Evolutionary conservation across 2,329 filamentous ascomycete species (phyloP).

Genomic region (Fusarium domesticum): DNA sequence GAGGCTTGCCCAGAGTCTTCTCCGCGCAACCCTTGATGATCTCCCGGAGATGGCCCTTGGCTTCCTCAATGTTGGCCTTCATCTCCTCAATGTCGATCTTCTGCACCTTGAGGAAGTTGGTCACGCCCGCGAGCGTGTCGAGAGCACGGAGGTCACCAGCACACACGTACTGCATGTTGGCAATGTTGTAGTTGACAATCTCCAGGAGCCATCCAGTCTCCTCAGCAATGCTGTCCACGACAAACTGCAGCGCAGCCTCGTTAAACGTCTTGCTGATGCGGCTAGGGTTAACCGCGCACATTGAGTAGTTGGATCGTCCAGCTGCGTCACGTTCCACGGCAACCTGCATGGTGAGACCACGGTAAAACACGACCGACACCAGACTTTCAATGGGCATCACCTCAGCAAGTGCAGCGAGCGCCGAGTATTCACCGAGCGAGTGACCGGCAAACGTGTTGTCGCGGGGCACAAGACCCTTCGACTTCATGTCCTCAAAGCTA

Average conservation of each 20-base stretch:
- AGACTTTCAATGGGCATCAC: slow-evolving; percentile 99
- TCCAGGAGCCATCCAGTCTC: slow-evolving; percentile 94
- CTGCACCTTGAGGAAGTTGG: slow-evolving; percentile 94
- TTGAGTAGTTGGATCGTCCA: slow-evolving; percentile 96
- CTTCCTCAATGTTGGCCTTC: slow-evolving; percentile 84
- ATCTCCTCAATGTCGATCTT: slow-evolving; percentile 96
- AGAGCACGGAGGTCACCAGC: slow-evolving; percentile 68
- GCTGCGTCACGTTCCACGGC: slow-evolving; percentile 92
- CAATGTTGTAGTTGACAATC: slow-evolving; percentile 95
- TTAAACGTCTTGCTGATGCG: slow-evolving; percentile 98
- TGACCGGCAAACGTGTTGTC: slow-evolving; percentile 98
- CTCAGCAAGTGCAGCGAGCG: slow-evolving; percentile 90
- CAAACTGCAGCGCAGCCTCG: slow-evolving; percentile 93
- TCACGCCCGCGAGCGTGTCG: slow-evolving; percentile 73
- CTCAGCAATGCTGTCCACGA: slow-evolving; percentile 92
- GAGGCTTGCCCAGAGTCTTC: slow-evolving; percentile 83
- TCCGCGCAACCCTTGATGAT: slow-evolving; percentile 89
- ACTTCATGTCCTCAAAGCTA: slow-evolving; percentile 97
- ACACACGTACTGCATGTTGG: slow-evolving; percentile 73
- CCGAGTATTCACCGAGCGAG: slow-evolving; percentile 97
- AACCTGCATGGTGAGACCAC: slow-evolving; percentile 98
- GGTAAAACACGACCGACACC: slow-evolving; percentile 98
- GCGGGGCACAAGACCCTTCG: slow-evolving; percentile 90
- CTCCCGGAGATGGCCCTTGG: slow-evolving; percentile 82
- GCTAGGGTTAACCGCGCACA: slow-evolving; percentile 98